Percentiles rank a stretch among this genome's conserved stretches.
Conservation (phyloP, 495 filamentous ascomycete species). For the Neurospora pannonica region DNA sequence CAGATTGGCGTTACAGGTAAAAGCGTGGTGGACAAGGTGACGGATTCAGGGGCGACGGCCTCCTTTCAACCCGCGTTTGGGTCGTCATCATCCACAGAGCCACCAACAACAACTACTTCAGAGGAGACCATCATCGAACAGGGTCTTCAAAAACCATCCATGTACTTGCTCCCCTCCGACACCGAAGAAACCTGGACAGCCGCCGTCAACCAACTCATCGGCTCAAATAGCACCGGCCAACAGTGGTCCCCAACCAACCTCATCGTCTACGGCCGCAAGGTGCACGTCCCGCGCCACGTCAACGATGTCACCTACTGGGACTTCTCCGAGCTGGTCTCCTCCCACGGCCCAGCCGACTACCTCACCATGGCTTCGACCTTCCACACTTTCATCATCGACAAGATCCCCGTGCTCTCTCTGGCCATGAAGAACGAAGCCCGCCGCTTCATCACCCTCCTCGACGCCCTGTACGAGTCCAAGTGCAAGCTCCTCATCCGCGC, state of each 20-base stretch:
- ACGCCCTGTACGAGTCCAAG: constrained; percentile 60
- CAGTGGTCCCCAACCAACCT: constrained; percentile 41
- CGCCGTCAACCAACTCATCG: background rate
- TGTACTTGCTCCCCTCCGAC: constrained; percentile 24
- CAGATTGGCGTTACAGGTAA: constrained; percentile 6
- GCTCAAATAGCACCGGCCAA: background rate
- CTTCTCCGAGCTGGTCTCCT: constrained; percentile 49
- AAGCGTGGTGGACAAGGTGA: background rate
- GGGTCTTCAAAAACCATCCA: constrained; percentile 12
- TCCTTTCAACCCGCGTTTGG: background rate
- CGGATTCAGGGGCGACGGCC: background rate
- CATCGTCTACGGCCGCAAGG: constrained; percentile 49
- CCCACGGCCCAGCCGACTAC: constrained; percentile 63
- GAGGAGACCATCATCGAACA: background rate
- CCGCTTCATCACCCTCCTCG: constrained; percentile 60
- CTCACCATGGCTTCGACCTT: constrained; percentile 59
- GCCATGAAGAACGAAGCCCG: constrained; percentile 62
- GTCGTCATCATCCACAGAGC: background rate
- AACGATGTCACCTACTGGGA: constrained; percentile 44
- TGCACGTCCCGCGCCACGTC: constrained; percentile 41
- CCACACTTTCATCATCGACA: constrained; percentile 56
- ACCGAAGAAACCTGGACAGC: constrained; percentile 10
- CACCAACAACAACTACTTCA: background rate
- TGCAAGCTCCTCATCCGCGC: constrained; percentile 55
- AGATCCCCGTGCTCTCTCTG: constrained; percentile 47